Base-by-base conservation (phyloP, 805 yeast species). In the Cyberlindnera samutprakarnensis region DNA sequence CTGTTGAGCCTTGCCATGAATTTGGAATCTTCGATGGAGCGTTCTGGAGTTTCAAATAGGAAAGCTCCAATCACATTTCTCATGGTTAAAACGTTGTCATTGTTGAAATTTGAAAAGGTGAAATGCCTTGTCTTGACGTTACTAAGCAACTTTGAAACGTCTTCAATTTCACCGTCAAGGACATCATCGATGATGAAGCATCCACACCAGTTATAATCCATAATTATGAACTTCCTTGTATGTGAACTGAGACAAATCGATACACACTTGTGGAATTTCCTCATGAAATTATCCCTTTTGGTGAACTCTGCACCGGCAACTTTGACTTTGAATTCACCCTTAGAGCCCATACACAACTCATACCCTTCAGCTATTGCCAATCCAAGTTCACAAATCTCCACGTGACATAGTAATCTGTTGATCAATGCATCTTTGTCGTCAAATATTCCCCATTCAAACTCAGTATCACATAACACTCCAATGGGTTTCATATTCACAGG, bases 151-250 rank as follows among this genome's bases (percentile, higher is more conserved):
- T 30, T 40, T 11, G 36, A 31, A 2, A 31, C 51, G 28, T 51
- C 49, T 18, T 44, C 44, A 30, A 49, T 36, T 23, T 47, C 51
- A 14, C 52, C 49, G 31, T 49, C 53, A 10, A 23, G 14, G 8
- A 49, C 36, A 22, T 49, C 49, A 18, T 43, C 43, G 20, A 51
- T 51, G 25, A 47, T 45, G 29, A 51, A 51, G n/a, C 43, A 28
- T 1, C 45, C 53, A 27, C 41, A 33, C 54, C 54, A 51, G 17
- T 46, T 43, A 27, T 51, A 51, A 25, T 51, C 55, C 2, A 43
- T 36, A 11, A 51, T 46, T 12, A 51, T 33, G 28, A 51, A 51
- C 26, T 45, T 41, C 18, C 37, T 42, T 1, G 49, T 49, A 21
- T 42, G 39, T 1, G 54, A 46, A 28, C 47, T 51, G 17, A 51